A percentile compares a stretch with the other conserved stretches of the same genome.
Conservation (phyloP, 768 basidiomycete genomes). For the Mycena capillaripes region DNA sequence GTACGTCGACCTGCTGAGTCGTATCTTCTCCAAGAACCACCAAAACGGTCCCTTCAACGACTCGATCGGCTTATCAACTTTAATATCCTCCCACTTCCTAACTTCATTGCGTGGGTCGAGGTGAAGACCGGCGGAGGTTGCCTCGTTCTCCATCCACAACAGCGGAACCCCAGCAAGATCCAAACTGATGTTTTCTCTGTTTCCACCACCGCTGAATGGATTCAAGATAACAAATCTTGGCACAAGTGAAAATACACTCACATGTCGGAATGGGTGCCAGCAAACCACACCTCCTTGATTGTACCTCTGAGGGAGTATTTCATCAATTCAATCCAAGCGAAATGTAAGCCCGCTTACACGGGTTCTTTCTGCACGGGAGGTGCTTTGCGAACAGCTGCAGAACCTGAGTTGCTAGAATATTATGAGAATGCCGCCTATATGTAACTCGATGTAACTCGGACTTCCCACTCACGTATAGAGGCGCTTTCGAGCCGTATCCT, state of each 20-base stretch:
- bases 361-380: background rate
- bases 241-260: background rate
- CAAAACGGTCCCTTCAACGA: slow-evolving; percentile 9
- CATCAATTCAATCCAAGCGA: background rate
- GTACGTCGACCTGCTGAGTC: slow-evolving; percentile 2
- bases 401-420: background rate
- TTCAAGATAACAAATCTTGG: background rate
- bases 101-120: background rate
- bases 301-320: background rate
- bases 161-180: slow-evolving; percentile 23
- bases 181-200: slow-evolving; percentile 10
- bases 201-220: slow-evolving; percentile 21
- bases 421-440: background rate
- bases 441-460: no score
- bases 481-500: background rate
- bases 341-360: background rate
- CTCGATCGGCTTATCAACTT: background rate
- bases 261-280: slow-evolving; percentile 17
- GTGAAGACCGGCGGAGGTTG: slow-evolving; percentile 17
- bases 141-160: slow-evolving; percentile 34
- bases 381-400: background rate
- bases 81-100: slow-evolving; percentile 18
- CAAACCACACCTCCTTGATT: slow-evolving; percentile 22
- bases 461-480: background rate
- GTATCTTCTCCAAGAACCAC: slow-evolving; percentile 14